Evolutionary conservation across 331 rosid genomes (phyloP).

Genomic region (Telfairia occidentalis): DNA sequence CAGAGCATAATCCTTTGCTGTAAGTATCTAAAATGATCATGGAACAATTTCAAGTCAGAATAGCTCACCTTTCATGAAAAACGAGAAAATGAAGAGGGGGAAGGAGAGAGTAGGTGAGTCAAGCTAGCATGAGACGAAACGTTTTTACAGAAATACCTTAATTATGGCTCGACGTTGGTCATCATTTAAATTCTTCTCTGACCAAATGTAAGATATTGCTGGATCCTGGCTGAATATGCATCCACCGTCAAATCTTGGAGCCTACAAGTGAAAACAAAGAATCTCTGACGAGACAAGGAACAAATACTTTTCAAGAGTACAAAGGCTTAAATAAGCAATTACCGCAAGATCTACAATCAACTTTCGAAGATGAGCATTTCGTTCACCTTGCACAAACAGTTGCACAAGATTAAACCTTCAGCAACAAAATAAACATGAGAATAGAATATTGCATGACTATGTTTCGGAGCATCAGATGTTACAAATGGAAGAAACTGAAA

Average conservation of each 20-base stretch:
- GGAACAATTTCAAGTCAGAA: not conserved
- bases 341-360: constrained; percentile 89
- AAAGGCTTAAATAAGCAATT: constrained; percentile 3
- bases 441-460: constrained; percentile 9
- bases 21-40: constrained; percentile 55
- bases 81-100: not conserved
- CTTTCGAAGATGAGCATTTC: constrained; percentile 58
- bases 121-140: not conserved
- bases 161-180: constrained; percentile 89
- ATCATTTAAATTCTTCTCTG: constrained; percentile 61
- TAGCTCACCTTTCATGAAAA: not conserved
- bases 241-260: constrained; percentile 89
- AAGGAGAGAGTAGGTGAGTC: not conserved
- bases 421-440: constrained; percentile 20
- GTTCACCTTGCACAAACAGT: constrained; percentile 55
- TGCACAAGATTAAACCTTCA: constrained; percentile 79
- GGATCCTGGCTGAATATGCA: constrained; percentile 83
- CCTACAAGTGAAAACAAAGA: constrained; percentile 30
- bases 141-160: constrained; percentile 41
- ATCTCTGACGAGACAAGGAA: not conserved
- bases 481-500: not conserved
- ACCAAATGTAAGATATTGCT: constrained; percentile 76
- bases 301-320: not conserved
- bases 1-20: constrained; percentile 81
- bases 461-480: not conserved